These are phyloP conservation scores for Sporothrix luriei DNA, from an alignment of 2,329 filamentous ascomycete genomes.

Conservation along the genomic window DNA sequence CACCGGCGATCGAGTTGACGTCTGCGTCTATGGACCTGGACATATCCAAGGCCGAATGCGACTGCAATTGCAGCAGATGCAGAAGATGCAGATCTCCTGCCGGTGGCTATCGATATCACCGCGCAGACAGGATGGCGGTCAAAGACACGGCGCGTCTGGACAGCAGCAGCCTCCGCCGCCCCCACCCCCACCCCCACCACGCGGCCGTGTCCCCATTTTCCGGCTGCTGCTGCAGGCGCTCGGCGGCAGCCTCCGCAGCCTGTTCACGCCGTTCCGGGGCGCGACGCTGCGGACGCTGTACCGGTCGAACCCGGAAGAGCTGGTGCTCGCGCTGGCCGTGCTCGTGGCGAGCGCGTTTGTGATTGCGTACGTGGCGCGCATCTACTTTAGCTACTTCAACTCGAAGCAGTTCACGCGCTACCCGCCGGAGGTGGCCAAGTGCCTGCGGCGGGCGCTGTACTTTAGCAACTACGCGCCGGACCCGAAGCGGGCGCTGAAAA, in stretches of 20 bases:
- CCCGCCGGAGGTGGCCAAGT: conserved; percentile 72
- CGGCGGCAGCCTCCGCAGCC: conserved; percentile 41
- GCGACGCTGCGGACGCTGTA: conserved; percentile 46
- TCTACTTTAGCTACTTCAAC: conserved; percentile 61
- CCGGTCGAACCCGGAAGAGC: conserved; percentile 50
- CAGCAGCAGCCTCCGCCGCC: neutral
- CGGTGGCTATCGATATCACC: conserved; percentile 25
- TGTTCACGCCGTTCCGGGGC: conserved; percentile 46
- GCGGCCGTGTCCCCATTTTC: conserved; percentile 35
- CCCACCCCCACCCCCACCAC: conserved; percentile 20
- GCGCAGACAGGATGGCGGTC: neutral
- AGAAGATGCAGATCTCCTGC: too few species aligned
- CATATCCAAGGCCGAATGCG: neutral
- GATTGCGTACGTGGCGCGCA: conserved; percentile 46
- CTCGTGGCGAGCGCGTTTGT: conserved; percentile 43
- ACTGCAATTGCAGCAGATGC: neutral
- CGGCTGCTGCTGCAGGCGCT: conserved; percentile 43
- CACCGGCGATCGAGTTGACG: neutral
- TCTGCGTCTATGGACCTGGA: neutral
- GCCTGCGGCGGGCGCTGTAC: conserved; percentile 81
- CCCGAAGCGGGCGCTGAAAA: conserved; percentile 74
- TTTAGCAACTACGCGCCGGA: conserved; percentile 78
- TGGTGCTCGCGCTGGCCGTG: conserved; percentile 49
- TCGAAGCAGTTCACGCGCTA: conserved; percentile 58
- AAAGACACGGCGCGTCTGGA: neutral